phyloP scores from a whole-genome alignment of 768 basidiomycete species.

The Lentinus tigrinus region DNA sequence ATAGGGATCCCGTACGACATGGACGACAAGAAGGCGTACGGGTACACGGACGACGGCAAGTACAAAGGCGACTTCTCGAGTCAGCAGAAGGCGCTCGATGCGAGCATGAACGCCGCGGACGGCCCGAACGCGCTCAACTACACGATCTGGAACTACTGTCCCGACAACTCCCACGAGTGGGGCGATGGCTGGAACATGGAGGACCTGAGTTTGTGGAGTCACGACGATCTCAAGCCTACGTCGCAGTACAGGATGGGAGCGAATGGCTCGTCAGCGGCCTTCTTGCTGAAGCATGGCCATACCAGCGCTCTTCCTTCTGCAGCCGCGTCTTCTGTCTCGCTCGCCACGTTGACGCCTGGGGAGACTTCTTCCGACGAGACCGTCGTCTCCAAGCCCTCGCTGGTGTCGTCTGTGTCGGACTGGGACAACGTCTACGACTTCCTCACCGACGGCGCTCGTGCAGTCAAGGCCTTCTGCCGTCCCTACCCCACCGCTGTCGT shows the following conservation, averaged over 20 bases:
- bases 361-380: conserved; percentile 21
- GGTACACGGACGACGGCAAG: conserved; percentile 66
- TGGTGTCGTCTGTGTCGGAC: conserved; percentile 31
- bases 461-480: conserved; percentile 78
- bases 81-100: conserved; percentile 87
- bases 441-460: conserved; percentile 83
- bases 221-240: conserved; percentile 56
- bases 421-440: conserved; percentile 63
- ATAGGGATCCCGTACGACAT: conserved; percentile 95
- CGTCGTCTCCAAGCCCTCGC: conserved; percentile 10
- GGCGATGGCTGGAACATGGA: conserved; percentile 98
- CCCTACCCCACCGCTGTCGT: conserved; percentile 80
- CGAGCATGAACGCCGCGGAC: conserved; percentile 76
- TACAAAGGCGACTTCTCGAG: conserved; percentile 70
- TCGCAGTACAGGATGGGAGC: conserved; percentile 27
- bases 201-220: conserved; percentile 87
- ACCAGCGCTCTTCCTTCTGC: conserved; percentile 12
- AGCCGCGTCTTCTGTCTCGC: conserved; percentile 36
- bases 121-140: conserved; percentile 73
- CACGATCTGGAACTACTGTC: conserved; percentile 87
- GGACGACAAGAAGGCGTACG: conserved; percentile 85
- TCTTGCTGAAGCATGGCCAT: conserved; percentile 34
- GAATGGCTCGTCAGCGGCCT: conserved; percentile 39
- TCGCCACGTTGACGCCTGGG: conserved; percentile 32
- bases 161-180: conserved; percentile 82